These are phyloP conservation scores for Kuraishia capsulata DNA, from an alignment of 805 yeast genomes.

Conservation along the genomic window DNA sequence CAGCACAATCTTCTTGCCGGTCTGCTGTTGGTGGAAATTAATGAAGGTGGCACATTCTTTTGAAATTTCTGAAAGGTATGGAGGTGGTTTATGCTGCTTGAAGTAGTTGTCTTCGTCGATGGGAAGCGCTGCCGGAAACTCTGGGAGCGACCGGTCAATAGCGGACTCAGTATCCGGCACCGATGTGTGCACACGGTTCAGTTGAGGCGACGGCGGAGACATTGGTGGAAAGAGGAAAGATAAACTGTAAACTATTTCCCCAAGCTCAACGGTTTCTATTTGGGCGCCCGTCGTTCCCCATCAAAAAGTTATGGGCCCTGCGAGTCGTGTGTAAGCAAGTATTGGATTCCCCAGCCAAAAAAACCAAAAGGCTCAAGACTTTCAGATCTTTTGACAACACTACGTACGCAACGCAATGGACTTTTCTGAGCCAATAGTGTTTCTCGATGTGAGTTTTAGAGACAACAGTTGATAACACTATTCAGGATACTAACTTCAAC, in stretches of 20 bases:
- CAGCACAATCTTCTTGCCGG: conserved; percentile 52
- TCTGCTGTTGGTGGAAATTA: conserved; percentile 34
- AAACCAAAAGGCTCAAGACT: too few relatives aligned
- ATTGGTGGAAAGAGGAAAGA: too few relatives aligned
- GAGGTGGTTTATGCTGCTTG: conserved; percentile 61
- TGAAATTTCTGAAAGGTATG: conserved; percentile 56
- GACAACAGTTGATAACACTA: conserved; percentile 1
- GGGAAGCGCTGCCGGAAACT: conserved; percentile 66
- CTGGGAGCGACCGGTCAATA: conserved; percentile 69
- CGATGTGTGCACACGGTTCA: conserved; percentile 45
- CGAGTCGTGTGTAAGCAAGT: neutral
- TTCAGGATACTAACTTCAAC: neutral
- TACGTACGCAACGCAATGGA: too few relatives aligned
- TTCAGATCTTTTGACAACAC: too few relatives aligned
- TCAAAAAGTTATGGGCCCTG: too few relatives aligned
- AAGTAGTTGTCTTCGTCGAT: conserved; percentile 75
- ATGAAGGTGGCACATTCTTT: conserved; percentile 54
- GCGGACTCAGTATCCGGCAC: conserved; percentile 65
- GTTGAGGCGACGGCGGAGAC: conserved; percentile 10
- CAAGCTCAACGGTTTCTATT: too few relatives aligned
- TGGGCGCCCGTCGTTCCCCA: too few relatives aligned
- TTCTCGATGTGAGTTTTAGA: conserved; percentile 28
- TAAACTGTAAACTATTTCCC: too few relatives aligned
- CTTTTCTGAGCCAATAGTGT: conserved; percentile 23
- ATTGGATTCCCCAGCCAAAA: too few relatives aligned